A percentile compares a stretch with the other conserved stretches of the same genome.
Evolutionary conservation across 2,329 filamentous ascomycete genomes (phyloP).

Genomic region (Arthrobotrys musiformis): DNA sequence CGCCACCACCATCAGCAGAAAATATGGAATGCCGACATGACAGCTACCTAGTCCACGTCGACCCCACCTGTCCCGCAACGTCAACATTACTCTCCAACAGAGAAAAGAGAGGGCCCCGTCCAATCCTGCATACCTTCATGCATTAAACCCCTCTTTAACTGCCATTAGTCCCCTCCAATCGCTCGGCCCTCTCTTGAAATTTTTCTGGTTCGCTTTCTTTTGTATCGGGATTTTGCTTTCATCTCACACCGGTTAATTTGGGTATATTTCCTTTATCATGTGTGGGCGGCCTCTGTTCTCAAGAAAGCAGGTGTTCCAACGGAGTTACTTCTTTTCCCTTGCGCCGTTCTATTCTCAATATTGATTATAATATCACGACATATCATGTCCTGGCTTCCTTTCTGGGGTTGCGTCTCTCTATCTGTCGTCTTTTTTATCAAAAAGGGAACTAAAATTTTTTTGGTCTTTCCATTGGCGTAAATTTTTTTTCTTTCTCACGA

Average conservation of each 20-base stretch:
- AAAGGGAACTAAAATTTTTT: constrained; percentile 46
- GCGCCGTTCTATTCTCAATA: constrained; percentile 23
- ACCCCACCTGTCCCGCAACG: constrained; percentile 54
- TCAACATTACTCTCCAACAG: constrained; percentile 36
- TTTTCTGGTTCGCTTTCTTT: constrained; percentile 21
- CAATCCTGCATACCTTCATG: constrained; percentile 33
- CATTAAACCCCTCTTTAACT: constrained; percentile 30
- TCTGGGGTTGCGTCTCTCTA: constrained; percentile 40
- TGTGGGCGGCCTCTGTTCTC: constrained; percentile 54
- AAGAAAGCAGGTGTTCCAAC: constrained; percentile 55
- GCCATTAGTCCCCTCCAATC: constrained; percentile 37
- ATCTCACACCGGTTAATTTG: constrained; percentile 55
- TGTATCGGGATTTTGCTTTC: constrained; percentile 43
- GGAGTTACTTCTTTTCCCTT: constrained; percentile 39
- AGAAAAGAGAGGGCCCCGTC: constrained; percentile 15
- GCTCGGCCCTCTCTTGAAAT: constrained; percentile 27
- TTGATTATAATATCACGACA: constrained; percentile 53
- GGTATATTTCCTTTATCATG: constrained; percentile 52
- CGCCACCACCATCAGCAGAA: constrained; percentile 23
- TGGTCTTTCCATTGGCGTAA: constrained; percentile 23
- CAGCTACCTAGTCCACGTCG: constrained; percentile 24
- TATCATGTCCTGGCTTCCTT: constrained; percentile 52
- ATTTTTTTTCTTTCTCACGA: constrained; percentile 21
- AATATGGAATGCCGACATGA: constrained; percentile 9
- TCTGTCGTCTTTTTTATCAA: constrained; percentile 20